These are phyloP conservation scores for Volutella citrinella DNA, from an alignment of 2,329 filamentous ascomycete species.

Conservation along the genomic window DNA sequence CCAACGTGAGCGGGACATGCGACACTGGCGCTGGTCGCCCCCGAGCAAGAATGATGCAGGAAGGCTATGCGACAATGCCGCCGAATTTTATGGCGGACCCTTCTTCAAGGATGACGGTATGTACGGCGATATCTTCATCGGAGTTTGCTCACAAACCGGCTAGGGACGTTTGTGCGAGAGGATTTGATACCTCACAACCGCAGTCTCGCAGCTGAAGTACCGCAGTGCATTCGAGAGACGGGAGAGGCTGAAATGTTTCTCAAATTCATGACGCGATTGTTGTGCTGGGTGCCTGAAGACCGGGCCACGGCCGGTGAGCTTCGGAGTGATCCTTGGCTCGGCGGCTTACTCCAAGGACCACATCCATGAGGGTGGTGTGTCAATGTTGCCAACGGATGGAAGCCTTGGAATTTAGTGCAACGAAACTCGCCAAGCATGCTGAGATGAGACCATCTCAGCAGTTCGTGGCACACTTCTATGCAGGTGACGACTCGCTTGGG, in stretches of 20 bases:
- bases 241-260: conserved; percentile 15
- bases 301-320: conserved; percentile 22
- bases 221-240: conserved; percentile 14
- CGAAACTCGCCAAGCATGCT: too few species aligned
- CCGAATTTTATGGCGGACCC: conserved; percentile 17
- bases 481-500: too few species aligned
- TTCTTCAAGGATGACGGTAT: conserved; percentile 20
- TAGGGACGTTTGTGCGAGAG: conserved; percentile 13
- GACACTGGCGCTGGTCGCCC: conserved; percentile 15
- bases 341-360: too few species aligned
- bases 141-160: background rate
- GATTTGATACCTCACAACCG: conserved; percentile 11
- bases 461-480: too few species aligned
- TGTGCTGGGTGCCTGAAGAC: conserved; percentile 23
- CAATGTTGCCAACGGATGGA: too few species aligned
- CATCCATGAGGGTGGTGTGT: too few species aligned
- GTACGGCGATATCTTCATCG: background rate
- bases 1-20: conserved; percentile 16
- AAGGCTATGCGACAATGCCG: conserved; percentile 12
- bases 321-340: conserved; percentile 23
- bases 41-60: conserved; percentile 11
- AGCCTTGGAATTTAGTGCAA: too few species aligned
- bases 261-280: conserved; percentile 22
- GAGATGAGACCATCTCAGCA: too few species aligned
- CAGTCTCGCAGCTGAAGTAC: conserved; percentile 9